Evolutionary conservation across 495 filamentous ascomycete species (phyloP), one percentile per base, ranked within the genome.

Genomic region (Tuber brumale): DNA sequence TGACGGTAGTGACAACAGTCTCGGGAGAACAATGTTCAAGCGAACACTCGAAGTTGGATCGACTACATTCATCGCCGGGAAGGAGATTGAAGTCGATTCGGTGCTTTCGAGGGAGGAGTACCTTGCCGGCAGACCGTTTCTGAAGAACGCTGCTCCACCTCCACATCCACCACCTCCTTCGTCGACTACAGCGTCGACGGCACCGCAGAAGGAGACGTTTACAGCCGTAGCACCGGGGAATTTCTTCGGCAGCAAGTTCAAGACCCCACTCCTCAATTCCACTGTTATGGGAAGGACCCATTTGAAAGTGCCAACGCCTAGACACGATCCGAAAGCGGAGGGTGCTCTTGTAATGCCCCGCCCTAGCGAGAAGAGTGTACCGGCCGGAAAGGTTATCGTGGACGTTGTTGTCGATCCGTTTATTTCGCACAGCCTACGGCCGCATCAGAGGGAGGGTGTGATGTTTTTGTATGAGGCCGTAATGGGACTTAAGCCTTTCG

Each of bases 391-490:
- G 80, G 86, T 87, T 70, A 84, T 94, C 69, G 92, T 95, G 0
- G 92, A 94, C 83, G 92, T 95, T 4, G 92, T 95, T 6, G 88
- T 95, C 2, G 92, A 95, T 84, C 92, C 92, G 18, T 83, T 92
- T 42, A 83, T 95, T n/a, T 81, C 84, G 0, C 88, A 89, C 77
- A 87, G 90, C 76, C 84, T 95, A 21, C 90, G 92, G 4, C 87
- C 89, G 48, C 92, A 95, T 83, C 92, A 95, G 83, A 88, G 91
- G 5, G 91, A 92, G 78, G 92, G 92, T 70, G 90, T 94, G 23
- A 86, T 88, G 76, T 95, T 95, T 79, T 83, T 95, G 57, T 95
- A 95, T 79, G 92, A 94, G 83, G 94, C 92, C 83, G 90, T 95
- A 0, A 95, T 95, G 92, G 92, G 92, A 18, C 88, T 93, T 87